Conservation (phyloP, 2,329 filamentous ascomycete species). For the Neofusicoccum sp. region DNA sequence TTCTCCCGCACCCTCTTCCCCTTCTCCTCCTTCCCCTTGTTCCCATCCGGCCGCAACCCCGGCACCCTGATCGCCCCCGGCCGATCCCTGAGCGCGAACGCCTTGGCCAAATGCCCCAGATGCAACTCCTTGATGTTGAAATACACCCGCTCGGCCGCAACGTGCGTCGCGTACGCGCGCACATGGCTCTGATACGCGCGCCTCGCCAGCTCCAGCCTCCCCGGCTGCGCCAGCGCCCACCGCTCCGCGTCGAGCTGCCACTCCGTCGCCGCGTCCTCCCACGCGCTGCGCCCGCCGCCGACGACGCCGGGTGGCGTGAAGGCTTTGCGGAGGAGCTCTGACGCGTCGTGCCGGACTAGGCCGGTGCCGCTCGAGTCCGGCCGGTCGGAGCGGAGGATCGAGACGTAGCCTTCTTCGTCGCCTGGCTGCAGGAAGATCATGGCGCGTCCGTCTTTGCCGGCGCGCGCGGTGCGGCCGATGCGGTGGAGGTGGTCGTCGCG, state of each 20-base stretch:
- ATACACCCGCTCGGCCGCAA: conserved; percentile 76
- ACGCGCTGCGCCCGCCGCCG: conserved; percentile 42
- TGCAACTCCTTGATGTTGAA: conserved; percentile 93
- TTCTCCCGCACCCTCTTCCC: conserved; percentile 35
- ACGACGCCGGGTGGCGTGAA: conserved; percentile 43
- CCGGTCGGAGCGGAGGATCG: conserved; percentile 45
- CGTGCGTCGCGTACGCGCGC: conserved; percentile 90
- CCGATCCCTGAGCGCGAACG: conserved; percentile 83
- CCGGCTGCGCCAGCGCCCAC: conserved; percentile 62
- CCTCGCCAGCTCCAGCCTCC: conserved; percentile 75
- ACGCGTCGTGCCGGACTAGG: conserved; percentile 60
- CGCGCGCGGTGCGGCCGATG: conserved; percentile 90
- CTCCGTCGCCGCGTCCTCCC: conserved; percentile 66
- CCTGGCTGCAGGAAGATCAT: conserved; percentile 88
- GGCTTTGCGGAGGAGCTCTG: conserved; percentile 66
- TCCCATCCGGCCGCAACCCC: conserved; percentile 38
- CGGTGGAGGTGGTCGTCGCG: conserved; percentile 92
- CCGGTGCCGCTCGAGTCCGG: background rate
- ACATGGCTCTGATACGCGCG: conserved; percentile 90
- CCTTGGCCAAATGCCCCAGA: conserved; percentile 89
- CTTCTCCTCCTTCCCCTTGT: conserved; percentile 35
- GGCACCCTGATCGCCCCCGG: conserved; percentile 71
- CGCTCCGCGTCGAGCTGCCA: conserved; percentile 66
- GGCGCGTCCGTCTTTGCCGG: conserved; percentile 82
- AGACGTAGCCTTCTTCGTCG: conserved; percentile 86